phyloP scores from a whole-genome alignment of 495 filamentous ascomycete genomes.

The Halenospora varia region DNA sequence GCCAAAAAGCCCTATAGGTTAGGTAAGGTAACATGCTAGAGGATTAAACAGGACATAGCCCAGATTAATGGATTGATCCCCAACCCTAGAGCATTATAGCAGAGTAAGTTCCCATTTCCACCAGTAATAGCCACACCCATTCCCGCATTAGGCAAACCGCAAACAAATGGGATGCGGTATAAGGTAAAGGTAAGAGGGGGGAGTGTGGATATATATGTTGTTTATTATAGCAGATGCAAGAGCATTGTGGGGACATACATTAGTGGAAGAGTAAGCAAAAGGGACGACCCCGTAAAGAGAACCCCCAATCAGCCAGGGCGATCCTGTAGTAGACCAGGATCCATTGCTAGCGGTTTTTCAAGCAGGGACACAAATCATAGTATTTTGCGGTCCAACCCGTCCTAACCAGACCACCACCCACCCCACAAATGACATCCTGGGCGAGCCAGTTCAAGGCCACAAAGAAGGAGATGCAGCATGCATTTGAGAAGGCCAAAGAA shows the following conservation, averaged over 20 bases:
- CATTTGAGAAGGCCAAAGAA: slow-evolving; percentile 1
- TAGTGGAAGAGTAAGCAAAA: neutral
- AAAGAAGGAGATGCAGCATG: neutral
- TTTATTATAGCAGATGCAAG: neutral
- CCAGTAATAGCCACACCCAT: neutral
- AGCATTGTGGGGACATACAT: neutral
- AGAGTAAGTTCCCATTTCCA: neutral
- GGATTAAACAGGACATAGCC: neutral
- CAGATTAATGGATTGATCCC: neutral
- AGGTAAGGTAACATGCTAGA: neutral
- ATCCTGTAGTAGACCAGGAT: neutral
- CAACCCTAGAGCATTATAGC: neutral
- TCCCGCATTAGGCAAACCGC: neutral
- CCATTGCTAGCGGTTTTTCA: slow-evolving; percentile 6
- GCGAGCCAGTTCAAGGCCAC: neutral
- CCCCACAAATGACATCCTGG: neutral
- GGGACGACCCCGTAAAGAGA: neutral
- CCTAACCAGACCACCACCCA: neutral
- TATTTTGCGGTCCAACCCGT: neutral
- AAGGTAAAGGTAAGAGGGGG: neutral
- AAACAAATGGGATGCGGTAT: neutral
- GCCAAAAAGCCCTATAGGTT: neutral
- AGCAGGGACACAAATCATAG: neutral
- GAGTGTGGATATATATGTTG: slow-evolving; percentile 4
- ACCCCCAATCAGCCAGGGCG: neutral